These are phyloP conservation scores for Exophiala calicioides DNA, from an alignment of 2,329 filamentous ascomycete genomes.

Conservation along the genomic window DNA sequence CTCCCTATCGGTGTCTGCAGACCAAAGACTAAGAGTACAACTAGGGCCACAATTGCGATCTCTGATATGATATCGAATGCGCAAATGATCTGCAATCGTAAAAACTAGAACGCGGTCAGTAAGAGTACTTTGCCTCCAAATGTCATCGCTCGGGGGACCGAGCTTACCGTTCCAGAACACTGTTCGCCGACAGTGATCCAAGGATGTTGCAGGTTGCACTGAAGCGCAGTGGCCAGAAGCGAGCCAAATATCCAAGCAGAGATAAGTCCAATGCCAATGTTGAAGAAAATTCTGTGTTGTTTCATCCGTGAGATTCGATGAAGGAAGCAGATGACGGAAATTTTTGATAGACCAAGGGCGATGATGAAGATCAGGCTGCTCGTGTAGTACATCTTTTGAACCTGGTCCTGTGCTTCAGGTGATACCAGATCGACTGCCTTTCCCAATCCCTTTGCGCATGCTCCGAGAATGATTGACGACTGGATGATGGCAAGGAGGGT, in stretches of 20 bases:
- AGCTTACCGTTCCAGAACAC: slow-evolving; percentile 28
- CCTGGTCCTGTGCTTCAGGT: slow-evolving; percentile 8
- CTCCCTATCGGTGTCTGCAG: slow-evolving; percentile 38
- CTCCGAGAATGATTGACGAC: slow-evolving; percentile 35
- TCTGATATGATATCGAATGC: slow-evolving; percentile 39
- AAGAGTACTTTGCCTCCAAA: neutral
- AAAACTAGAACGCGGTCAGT: slow-evolving; percentile 27
- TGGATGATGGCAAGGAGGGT: slow-evolving; percentile 38
- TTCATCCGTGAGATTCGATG: slow-evolving; percentile 19
- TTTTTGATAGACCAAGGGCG: slow-evolving; percentile 29
- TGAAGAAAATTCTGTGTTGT: slow-evolving; percentile 21
- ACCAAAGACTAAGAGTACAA: slow-evolving; percentile 34
- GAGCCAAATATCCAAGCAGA: slow-evolving; percentile 19
- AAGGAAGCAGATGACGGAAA: slow-evolving; percentile 31
- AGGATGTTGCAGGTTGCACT: slow-evolving; percentile 30
- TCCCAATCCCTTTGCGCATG: slow-evolving; percentile 37
- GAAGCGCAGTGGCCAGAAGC: slow-evolving; percentile 30
- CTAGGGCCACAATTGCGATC: slow-evolving; percentile 35
- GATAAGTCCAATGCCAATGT: slow-evolving; percentile 14
- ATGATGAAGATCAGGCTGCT: slow-evolving; percentile 33
- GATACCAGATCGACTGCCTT: slow-evolving; percentile 35
- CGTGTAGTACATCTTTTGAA: slow-evolving; percentile 31
- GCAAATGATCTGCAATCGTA: slow-evolving; percentile 39
- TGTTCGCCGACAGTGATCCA: slow-evolving; percentile 26
- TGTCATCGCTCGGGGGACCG: neutral